A percentile compares a stretch with the other conserved stretches of the same genome.
Conservation (phyloP, 345 rosid species). For the Brassica napus region DNA sequence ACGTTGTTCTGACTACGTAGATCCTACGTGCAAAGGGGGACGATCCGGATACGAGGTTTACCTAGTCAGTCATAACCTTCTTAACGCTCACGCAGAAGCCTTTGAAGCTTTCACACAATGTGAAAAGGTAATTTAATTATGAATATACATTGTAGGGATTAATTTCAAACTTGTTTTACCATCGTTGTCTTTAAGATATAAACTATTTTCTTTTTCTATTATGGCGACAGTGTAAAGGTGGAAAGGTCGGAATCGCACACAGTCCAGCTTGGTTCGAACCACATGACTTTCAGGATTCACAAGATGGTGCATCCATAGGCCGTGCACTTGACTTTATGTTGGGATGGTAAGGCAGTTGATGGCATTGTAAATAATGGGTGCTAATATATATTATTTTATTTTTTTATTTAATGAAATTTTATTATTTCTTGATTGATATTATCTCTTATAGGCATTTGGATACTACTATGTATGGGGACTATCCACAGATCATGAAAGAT, state of each 20-base stretch:
- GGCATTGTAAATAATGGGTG: background rate
- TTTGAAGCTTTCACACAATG: conserved; percentile 11
- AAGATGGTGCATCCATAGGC: conserved; percentile 13
- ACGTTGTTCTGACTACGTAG: conserved; percentile 36
- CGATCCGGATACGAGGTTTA: conserved; percentile 39
- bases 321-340: conserved; percentile 32
- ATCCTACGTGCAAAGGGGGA: conserved; percentile 27
- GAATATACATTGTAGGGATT: background rate
- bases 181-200: background rate
- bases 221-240: conserved; percentile 2
- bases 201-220: background rate
- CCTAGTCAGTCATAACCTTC: conserved; percentile 33
- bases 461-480: conserved; percentile 45
- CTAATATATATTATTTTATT: background rate
- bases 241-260: background rate
- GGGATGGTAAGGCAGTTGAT: conserved; percentile 32
- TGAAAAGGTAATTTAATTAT: background rate
- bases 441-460: conserved; percentile 35
- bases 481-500: conserved; percentile 44
- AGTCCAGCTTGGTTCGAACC: conserved; percentile 37
- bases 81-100: conserved; percentile 37
- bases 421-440: background rate
- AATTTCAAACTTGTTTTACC: background rate
- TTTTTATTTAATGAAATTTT: too few relatives aligned
- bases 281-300: background rate